Evolutionary conservation across 2,329 filamentous ascomycete species (phyloP).

Genomic region (Colletotrichum eleusines): DNA sequence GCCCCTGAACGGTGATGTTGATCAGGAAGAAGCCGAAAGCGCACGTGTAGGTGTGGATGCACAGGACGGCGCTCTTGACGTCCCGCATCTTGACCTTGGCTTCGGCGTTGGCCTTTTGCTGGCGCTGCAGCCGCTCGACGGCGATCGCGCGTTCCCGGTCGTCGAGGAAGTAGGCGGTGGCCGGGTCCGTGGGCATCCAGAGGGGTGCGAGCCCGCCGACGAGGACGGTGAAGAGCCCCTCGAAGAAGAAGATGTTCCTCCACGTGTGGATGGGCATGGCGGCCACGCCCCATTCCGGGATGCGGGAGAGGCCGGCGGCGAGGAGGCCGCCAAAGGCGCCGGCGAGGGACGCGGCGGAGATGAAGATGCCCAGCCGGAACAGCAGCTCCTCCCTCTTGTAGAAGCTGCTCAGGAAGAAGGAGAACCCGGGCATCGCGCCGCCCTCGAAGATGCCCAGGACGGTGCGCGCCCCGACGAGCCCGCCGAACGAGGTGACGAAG

Average conservation of each 20-base stretch:
- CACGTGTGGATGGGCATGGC: conserved; percentile 60
- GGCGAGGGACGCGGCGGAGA: conserved; percentile 66
- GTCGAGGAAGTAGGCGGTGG: conserved; percentile 62
- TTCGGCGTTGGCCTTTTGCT: conserved; percentile 59
- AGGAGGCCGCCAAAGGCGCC: conserved; percentile 70
- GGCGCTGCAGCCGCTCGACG: conserved; percentile 61
- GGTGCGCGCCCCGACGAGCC: conserved; percentile 60
- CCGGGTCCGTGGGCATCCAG: conserved; percentile 64
- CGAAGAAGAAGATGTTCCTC: conserved; percentile 74
- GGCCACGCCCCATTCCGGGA: conserved; percentile 64
- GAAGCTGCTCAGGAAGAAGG: conserved; percentile 67
- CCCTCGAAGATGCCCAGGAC: conserved; percentile 68
- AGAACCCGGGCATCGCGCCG: conserved; percentile 68
- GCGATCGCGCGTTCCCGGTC: conserved; percentile 67
- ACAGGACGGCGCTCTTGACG: conserved; percentile 63
- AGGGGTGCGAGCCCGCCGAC: conserved; percentile 62
- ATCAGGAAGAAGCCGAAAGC: conserved; percentile 69
- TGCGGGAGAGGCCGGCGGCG: conserved; percentile 62
- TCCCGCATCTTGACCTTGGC: conserved; percentile 63
- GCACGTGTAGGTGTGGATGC: conserved; percentile 71
- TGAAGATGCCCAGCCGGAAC: conserved; percentile 67
- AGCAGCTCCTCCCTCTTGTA: conserved; percentile 69
- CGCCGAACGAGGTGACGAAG: conserved; percentile 62
- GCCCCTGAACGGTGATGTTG: conserved; percentile 70
- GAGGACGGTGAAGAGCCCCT: conserved; percentile 66